Evolutionary conservation across 108 stramenopile species (phyloP).

Genomic region (Skeletonema grethae): DNA sequence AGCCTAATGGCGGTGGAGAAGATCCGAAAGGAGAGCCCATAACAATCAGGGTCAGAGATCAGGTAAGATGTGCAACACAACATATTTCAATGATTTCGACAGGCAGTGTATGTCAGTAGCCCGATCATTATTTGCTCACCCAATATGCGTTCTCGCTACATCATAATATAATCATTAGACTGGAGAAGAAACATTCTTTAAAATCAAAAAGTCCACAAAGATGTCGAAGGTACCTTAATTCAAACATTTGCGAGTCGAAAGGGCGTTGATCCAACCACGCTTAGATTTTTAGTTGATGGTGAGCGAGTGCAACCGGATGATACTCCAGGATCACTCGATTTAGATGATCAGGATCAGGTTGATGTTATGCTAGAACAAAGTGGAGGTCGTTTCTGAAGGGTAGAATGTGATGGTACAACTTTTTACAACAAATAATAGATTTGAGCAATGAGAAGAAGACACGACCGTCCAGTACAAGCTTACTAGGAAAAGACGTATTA

Average conservation of each 20-base stretch:
- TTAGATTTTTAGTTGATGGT: slow-evolving; percentile 95
- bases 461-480: too few species aligned
- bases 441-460: too few species aligned
- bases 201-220: slow-evolving; percentile 96
- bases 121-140: neutral
- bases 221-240: slow-evolving; percentile 95
- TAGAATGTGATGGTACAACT: neutral
- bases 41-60: slow-evolving; percentile 86
- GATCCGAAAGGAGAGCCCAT: slow-evolving; percentile 60
- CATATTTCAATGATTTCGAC: neutral
- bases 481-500: too few species aligned
- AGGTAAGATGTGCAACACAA: slow-evolving; percentile 57
- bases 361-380: slow-evolving; percentile 93
- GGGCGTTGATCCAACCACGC: slow-evolving; percentile 71
- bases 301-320: slow-evolving; percentile 81
- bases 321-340: slow-evolving; percentile 88
- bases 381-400: slow-evolving; percentile 48
- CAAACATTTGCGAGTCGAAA: slow-evolving; percentile 88
- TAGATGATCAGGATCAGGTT: slow-evolving; percentile 96
- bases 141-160: neutral
- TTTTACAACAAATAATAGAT: neutral
- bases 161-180: slow-evolving; percentile 50
- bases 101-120: neutral
- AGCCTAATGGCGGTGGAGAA: slow-evolving; percentile 17
- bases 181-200: slow-evolving; percentile 95